phyloP scores from a whole-genome alignment of 2,329 filamentous ascomycete species.

The Colletotrichum sojae region DNA sequence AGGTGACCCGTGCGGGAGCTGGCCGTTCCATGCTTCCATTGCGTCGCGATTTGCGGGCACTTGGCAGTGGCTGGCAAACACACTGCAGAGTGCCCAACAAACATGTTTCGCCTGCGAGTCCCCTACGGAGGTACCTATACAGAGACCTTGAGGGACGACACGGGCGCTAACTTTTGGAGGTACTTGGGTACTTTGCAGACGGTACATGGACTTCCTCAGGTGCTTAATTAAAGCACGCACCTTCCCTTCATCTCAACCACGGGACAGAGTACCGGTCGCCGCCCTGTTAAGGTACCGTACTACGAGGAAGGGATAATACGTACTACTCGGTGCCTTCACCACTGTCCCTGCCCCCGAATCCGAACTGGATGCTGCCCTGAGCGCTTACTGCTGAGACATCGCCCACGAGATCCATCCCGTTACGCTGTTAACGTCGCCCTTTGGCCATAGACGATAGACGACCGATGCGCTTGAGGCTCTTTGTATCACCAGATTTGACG shows the following conservation, averaged over 20 bases:
- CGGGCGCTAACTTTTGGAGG: too few relatives aligned
- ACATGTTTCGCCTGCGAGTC: conserved; percentile 25
- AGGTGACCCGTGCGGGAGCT: conserved; percentile 34
- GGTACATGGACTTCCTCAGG: too few relatives aligned
- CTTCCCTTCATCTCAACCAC: conserved; percentile 15
- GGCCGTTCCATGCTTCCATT: neutral
- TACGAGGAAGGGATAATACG: conserved; percentile 16
- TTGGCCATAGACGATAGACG: neutral
- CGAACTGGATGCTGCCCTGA: conserved; percentile 9
- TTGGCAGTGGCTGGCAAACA: neutral
- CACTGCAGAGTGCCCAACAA: conserved; percentile 13
- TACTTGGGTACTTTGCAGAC: too few relatives aligned
- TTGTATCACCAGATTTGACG: neutral
- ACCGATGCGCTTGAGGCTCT: neutral
- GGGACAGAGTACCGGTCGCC: conserved; percentile 4
- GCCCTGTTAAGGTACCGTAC: neutral
- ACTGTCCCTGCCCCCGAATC: neutral
- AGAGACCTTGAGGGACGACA: too few relatives aligned
- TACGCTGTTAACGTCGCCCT: conserved; percentile 2
- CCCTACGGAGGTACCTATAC: too few relatives aligned
- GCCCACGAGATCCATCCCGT: conserved; percentile 14
- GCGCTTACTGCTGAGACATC: conserved; percentile 21
- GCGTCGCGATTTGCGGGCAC: neutral
- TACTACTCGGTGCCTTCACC: conserved; percentile 1
- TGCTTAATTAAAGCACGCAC: neutral